Percentiles rank a stretch among this genome's conserved stretches.
phyloP scores from a whole-genome alignment of 805 yeast species.

The Saccharomycopsis guyanensis region DNA sequence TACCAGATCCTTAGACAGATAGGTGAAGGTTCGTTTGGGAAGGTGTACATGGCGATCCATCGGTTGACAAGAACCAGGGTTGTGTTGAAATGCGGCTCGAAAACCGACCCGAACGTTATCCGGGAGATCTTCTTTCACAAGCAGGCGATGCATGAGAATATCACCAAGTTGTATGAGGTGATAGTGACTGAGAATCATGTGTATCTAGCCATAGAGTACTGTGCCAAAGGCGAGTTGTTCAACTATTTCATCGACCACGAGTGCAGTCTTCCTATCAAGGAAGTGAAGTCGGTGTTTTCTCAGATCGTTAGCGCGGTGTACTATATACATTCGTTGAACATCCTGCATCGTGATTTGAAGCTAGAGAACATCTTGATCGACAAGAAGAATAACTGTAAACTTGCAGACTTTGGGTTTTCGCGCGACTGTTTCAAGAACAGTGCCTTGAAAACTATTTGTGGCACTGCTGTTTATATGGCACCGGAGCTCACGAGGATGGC shows the following conservation, averaged over 20 bases:
- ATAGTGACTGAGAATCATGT: slow-evolving; percentile 71
- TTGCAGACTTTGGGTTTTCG: slow-evolving; percentile 93
- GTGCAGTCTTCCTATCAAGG: slow-evolving; percentile 39
- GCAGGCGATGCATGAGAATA: slow-evolving; percentile 75
- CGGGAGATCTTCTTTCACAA: slow-evolving; percentile 85
- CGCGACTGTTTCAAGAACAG: slow-evolving; percentile 57
- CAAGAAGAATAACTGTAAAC: slow-evolving; percentile 52
- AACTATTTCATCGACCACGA: slow-evolving; percentile 51
- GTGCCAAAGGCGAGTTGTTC: slow-evolving; percentile 73
- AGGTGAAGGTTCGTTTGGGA: slow-evolving; percentile 92
- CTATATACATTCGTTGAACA: slow-evolving; percentile 68
- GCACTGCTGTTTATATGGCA: slow-evolving; percentile 94
- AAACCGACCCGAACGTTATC: slow-evolving; percentile 77
- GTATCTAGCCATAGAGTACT: slow-evolving; percentile 87
- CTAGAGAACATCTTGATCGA: slow-evolving; percentile 69
- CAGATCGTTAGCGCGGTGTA: slow-evolving; percentile 53
- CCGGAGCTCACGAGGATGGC: slow-evolving; percentile 73
- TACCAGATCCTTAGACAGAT: slow-evolving; percentile 65
- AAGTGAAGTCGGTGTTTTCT: slow-evolving; percentile 46
- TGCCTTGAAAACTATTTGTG: slow-evolving; percentile 77
- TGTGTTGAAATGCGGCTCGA: slow-evolving; percentile 74
- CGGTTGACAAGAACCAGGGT: slow-evolving; percentile 65
- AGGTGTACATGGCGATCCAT: slow-evolving; percentile 80
- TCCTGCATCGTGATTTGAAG: slow-evolving; percentile 80
- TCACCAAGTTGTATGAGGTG: slow-evolving; percentile 79